A percentile compares a stretch with the other conserved stretches of the same genome.
phyloP scores from a whole-genome alignment of 2,329 filamentous ascomycete species.

The Moelleriella libera region DNA sequence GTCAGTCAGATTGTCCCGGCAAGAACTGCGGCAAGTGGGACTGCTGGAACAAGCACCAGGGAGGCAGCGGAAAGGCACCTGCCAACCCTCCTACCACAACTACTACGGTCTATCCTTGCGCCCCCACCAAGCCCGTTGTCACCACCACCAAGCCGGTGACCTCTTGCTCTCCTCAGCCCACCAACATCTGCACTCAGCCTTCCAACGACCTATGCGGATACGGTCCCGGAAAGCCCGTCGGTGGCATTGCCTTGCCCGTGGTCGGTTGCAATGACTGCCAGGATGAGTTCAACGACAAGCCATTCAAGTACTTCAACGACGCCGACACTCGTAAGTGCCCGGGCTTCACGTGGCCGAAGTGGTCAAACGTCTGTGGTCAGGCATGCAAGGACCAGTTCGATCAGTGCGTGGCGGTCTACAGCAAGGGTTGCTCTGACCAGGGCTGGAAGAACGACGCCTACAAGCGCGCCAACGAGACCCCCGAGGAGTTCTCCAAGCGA shows the following conservation, averaged over 20 bases:
- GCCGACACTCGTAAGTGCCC: slow-evolving; percentile 26
- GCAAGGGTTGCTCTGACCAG: slow-evolving; percentile 28
- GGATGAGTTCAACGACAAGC: slow-evolving; percentile 24
- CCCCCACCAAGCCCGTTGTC: slow-evolving; percentile 14
- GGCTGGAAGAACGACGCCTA: slow-evolving; percentile 12
- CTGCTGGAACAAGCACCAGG: slow-evolving; percentile 27
- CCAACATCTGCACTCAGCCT: slow-evolving; percentile 39
- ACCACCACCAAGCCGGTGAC: slow-evolving; percentile 16
- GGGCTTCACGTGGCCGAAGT: slow-evolving; percentile 23
- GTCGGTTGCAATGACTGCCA: slow-evolving; percentile 40
- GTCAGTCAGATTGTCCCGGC: slow-evolving; percentile 19
- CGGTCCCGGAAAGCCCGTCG: slow-evolving; percentile 45
- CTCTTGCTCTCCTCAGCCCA: slow-evolving; percentile 29
- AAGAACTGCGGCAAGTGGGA: slow-evolving; percentile 25
- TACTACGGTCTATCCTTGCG: slow-evolving; percentile 19
- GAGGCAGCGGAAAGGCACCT: slow-evolving; percentile 18
- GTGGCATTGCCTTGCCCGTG: slow-evolving; percentile 34
- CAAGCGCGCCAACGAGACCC: slow-evolving; percentile 11
- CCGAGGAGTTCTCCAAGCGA: slow-evolving; percentile 10
- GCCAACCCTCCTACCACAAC: slow-evolving; percentile 13
- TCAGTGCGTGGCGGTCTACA: slow-evolving; percentile 32
- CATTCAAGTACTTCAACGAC: slow-evolving; percentile 38
- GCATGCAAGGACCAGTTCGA: slow-evolving; percentile 39
- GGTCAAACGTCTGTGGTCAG: slow-evolving; percentile 29
- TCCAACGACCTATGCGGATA: slow-evolving; percentile 48